Evolutionary conservation across 768 basidiomycete genomes (phyloP).

Genomic region (Sistotremastrum niveocremeum): DNA sequence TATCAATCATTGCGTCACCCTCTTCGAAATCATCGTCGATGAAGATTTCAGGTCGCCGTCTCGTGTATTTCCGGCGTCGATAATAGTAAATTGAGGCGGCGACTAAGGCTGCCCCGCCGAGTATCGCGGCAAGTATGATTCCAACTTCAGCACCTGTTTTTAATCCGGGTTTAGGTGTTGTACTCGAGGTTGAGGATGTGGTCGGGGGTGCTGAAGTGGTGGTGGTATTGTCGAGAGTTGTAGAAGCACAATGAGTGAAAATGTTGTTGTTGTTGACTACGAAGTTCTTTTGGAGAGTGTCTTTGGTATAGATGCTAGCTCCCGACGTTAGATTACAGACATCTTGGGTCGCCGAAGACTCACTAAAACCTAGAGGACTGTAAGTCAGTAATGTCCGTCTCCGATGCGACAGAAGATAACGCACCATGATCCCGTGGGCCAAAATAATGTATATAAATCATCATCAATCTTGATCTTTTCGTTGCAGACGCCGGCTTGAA

Average conservation of each 20-base stretch:
- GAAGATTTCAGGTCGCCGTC: background rate
- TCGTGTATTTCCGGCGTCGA: constrained; percentile 1
- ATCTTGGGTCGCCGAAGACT: no score
- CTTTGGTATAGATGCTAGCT: constrained; percentile 8
- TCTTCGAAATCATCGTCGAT: background rate
- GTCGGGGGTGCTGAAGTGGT: background rate
- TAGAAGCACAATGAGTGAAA: constrained; percentile 10
- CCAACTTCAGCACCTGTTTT: constrained; percentile 10
- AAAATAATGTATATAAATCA: constrained; percentile 8
- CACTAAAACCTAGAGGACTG: no score
- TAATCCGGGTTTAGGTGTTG: constrained; percentile 3
- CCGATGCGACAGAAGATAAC: no score
- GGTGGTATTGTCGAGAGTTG: constrained; percentile 5
- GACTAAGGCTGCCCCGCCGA: background rate
- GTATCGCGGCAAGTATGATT: constrained; percentile 1
- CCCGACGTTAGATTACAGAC: no score
- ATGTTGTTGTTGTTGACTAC: constrained; percentile 9
- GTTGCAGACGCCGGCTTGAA: constrained; percentile 14
- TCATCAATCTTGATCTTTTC: constrained; percentile 10
- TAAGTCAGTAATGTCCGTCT: no score
- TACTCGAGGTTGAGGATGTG: background rate
- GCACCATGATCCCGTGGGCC: constrained; percentile 8
- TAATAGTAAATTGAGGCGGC: constrained; percentile 1
- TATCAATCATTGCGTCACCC: background rate
- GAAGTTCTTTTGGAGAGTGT: constrained; percentile 8